Percentiles rank a stretch among this genome's conserved stretches.
Conservation (phyloP, 2,329 filamentous ascomycete species). For the Cladosporium sp. region DNA sequence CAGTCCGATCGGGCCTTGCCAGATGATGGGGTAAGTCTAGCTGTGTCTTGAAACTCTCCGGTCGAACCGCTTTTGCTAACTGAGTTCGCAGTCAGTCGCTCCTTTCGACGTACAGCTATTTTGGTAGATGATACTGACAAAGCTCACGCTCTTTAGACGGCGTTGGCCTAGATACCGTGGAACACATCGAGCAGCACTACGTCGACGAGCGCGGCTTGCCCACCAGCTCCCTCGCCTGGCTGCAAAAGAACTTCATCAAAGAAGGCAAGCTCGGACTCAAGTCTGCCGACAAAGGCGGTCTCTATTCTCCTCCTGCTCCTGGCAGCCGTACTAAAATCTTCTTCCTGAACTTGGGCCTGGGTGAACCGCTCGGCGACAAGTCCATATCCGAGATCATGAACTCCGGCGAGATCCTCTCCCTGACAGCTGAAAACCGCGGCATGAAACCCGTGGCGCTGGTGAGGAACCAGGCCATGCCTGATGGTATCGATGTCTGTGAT, state of each 20-base stretch:
- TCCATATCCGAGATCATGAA: slow-evolving; percentile 10
- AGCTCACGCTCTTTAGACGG: slow-evolving; percentile 27
- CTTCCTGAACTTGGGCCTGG: slow-evolving; percentile 16
- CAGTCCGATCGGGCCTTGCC: slow-evolving; percentile 30
- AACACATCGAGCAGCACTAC: slow-evolving; percentile 52
- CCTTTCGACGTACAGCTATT: too few species aligned
- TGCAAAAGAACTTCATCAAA: slow-evolving; percentile 43
- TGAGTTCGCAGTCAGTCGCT: neutral
- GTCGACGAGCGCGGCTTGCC: slow-evolving; percentile 46
- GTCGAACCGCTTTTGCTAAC: neutral
- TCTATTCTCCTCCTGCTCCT: slow-evolving; percentile 8
- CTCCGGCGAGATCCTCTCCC: slow-evolving; percentile 18
- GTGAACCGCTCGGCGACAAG: neutral
- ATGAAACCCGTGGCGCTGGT: slow-evolving; percentile 13
- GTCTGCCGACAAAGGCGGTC: slow-evolving; percentile 17
- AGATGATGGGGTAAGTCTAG: slow-evolving; percentile 34
- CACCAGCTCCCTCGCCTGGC: slow-evolving; percentile 38
- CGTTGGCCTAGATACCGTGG: slow-evolving; percentile 52
- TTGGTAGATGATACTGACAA: too few species aligned
- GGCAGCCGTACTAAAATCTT: slow-evolving; percentile 16
- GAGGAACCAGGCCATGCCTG: slow-evolving; percentile 21
- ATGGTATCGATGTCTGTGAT: slow-evolving; percentile 30
- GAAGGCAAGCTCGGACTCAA: slow-evolving; percentile 44
- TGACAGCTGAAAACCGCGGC: slow-evolving; percentile 14
- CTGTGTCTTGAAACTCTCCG: neutral